These are phyloP conservation scores for Daldinia sp. DNA, from an alignment of 2,329 filamentous ascomycete species.

Conservation along the genomic window DNA sequence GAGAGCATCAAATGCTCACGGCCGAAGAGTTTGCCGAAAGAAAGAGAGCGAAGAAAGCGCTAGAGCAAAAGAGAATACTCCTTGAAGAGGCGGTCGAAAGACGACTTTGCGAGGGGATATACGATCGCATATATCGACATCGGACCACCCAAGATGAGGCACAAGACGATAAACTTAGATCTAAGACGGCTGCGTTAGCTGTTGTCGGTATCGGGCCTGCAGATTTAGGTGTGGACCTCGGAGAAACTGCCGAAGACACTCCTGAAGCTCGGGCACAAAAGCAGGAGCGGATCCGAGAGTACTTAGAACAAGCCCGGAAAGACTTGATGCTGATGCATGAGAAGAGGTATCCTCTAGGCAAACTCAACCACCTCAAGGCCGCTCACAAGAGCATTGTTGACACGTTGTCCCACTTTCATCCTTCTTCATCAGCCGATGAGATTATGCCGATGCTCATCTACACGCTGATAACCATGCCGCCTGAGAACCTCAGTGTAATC, in stretches of 20 bases:
- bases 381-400: conserved; percentile 96
- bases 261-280: conserved; percentile 66
- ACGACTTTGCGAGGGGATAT: conserved; percentile 83
- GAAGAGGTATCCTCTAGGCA: conserved; percentile 87
- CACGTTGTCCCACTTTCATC: conserved; percentile 72
- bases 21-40: conserved; percentile 81
- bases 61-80: conserved; percentile 79
- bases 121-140: conserved; percentile 89
- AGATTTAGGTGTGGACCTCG: conserved; percentile 82
- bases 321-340: conserved; percentile 85
- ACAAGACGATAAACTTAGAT: conserved; percentile 91
- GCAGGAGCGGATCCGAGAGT: conserved; percentile 73
- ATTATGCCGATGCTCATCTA: conserved; percentile 98
- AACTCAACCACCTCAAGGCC: conserved; percentile 85
- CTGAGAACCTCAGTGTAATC: conserved; percentile 85
- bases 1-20: conserved; percentile 88
- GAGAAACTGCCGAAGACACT: conserved; percentile 61
- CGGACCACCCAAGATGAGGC: conserved; percentile 92
- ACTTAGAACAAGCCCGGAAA: conserved; percentile 73
- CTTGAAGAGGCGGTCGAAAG: conserved; percentile 93
- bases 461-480: conserved; percentile 88
- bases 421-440: conserved; percentile 92
- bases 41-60: conserved; percentile 77
- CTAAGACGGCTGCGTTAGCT: conserved; percentile 87
- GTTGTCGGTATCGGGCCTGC: conserved; percentile 90